These are phyloP conservation scores for Knufia fluminis DNA, from an alignment of 2,329 filamentous ascomycete genomes.

Conservation along the genomic window DNA sequence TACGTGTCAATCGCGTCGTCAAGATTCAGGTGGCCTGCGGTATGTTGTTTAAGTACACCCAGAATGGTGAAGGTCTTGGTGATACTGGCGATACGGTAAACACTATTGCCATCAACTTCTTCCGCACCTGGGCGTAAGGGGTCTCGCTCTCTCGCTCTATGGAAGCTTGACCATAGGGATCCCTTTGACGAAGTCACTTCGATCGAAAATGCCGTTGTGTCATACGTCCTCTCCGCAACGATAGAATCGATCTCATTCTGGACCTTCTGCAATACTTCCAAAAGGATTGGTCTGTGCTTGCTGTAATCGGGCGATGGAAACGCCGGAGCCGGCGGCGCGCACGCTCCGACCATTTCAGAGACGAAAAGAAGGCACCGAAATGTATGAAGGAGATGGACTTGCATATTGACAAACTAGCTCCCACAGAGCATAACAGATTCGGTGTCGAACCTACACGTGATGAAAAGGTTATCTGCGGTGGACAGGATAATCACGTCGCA, in stretches of 20 bases:
- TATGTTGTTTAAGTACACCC: slow-evolving; percentile 23
- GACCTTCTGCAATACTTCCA: slow-evolving; percentile 13
- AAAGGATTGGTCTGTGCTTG: slow-evolving; percentile 4
- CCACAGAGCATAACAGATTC: too few species aligned
- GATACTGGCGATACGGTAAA: slow-evolving; percentile 24
- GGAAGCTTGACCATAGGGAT: slow-evolving; percentile 17
- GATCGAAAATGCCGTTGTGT: slow-evolving; percentile 19
- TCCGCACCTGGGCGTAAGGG: slow-evolving; percentile 15
- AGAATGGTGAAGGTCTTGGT: slow-evolving; percentile 24
- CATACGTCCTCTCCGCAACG: slow-evolving; percentile 7
- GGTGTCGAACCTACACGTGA: too few species aligned
- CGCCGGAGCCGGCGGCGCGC: slow-evolving; percentile 12
- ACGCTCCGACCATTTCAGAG: not conserved
- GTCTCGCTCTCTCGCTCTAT: slow-evolving; percentile 16
- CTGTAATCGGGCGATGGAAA: slow-evolving; percentile 15
- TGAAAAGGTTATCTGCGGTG: too few species aligned
- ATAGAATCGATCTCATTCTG: slow-evolving; percentile 4
- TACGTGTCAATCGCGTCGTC: slow-evolving; percentile 23
- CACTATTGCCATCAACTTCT: slow-evolving; percentile 17
- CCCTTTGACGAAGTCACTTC: slow-evolving; percentile 15
- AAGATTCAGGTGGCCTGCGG: slow-evolving; percentile 21
- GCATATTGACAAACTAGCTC: not conserved
- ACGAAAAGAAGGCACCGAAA: not conserved
- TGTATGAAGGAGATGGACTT: not conserved
- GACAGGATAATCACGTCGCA: too few species aligned